Evolutionary conservation across 805 yeast species (phyloP), one percentile per base, ranked within the genome.

Genomic region (Yamadazyma takamatsuzukensis): DNA sequence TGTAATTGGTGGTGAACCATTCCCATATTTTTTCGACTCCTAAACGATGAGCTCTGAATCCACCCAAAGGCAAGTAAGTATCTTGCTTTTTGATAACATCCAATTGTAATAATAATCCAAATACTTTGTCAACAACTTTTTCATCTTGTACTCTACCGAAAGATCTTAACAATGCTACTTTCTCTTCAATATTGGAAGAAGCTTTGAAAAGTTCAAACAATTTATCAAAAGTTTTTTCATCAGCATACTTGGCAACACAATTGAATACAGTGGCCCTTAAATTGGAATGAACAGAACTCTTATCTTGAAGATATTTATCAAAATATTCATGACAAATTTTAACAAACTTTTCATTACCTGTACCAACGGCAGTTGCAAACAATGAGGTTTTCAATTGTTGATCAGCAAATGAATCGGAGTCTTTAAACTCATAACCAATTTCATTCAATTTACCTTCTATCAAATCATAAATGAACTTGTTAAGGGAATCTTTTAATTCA

Each of bases 1-100:
- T 87, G 90, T 94, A 90, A 59, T 89, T 80, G 10, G 39, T 49
- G 48, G 72, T 70, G 46, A 78, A 51, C 95, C 96, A 90, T 12
- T 50, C 34, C 86, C 89, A 89, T 44, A 81, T 61, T 9, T 76
- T 72, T 44, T 76, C 75, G 37, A 82, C 66, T 64, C 96, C 95
- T 26, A 64, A 68, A 33, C 62, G 69, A 48, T 78, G 78, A 11
- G 73, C 51, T 48, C 82, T 68, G 65, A 86, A 64, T 26, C 93
- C 89, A 40, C 65, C 74, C 76, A 90, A 69, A 43, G 95, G 94
- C 44, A 78, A 71, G 61, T 78, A 78, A 34, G 82, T 72, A 55
- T 85, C 95, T 65, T 85, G 94, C 24, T 61, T 58, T 45, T 77
- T 74, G 39, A 83, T 66, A 28, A 78, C 59, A 19, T 81, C 80